Base-by-base conservation (phyloP, 2,329 filamentous ascomycete genomes). In the Colletotrichum noveboracense region DNA sequence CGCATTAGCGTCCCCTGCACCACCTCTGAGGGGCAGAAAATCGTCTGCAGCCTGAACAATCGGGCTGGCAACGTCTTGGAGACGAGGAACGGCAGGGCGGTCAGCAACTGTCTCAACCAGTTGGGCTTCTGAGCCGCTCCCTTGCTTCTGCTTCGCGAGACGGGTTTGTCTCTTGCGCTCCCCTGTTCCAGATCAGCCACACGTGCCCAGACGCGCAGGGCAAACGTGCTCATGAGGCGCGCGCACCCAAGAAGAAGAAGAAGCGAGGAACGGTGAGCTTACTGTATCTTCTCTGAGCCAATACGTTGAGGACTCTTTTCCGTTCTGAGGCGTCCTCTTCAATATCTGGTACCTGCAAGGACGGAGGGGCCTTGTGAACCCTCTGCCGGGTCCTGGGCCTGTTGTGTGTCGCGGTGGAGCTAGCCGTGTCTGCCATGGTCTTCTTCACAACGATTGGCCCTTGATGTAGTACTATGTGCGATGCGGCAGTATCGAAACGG, bases 221-320 rank as follows among this genome's bases (percentile, higher is more conserved):
- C n/a, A 21, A 52, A 13, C 24, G 43, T 14, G 18, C 60, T 62
- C 30, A 18, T 48, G 58, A 58, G 66, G 34, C 36, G 43, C n/a
- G 43, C 43, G n/a, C 43, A 52, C n/a, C 43, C 43, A 52, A 13
- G 18, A 18, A 8, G 26, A 28, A 28, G 13, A 28, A 28, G 13
- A 55, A 10, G n/a, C 8, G 26, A 18, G 56, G 66, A 12, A n/a
- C 55, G 62, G 66, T 73, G 52, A 60, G 14, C 80, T 79, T 78
- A 89, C 88, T 83, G 71, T 91, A 91, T 83, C 89, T 84, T 61
- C 89, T 85, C 76, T 91, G 89, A 1, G 89, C 89, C 43, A 91
- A 80, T 12, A 91, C 87, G 70, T 90, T 91, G 26, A 91, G 77
- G 1, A 90, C 84, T 13, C 89, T 84, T 79, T 91, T 91, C 26